Base-by-base conservation (phyloP, 2,329 filamentous ascomycete species). In the Exophiala aquamarina region DNA sequence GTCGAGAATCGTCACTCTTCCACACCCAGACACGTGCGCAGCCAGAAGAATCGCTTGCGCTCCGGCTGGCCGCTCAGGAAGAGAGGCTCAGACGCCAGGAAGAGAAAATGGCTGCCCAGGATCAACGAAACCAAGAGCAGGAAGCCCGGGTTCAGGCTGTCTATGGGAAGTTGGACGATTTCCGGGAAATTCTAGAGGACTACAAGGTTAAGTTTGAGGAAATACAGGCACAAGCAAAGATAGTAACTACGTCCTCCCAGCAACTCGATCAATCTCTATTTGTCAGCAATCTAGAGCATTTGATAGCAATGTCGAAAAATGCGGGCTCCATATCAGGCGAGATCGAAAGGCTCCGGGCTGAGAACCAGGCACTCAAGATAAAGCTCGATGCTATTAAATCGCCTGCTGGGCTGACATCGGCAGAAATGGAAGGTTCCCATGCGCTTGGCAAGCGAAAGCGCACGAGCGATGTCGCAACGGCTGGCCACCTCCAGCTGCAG, bases 381-480 rank as follows among this genome's bases (percentile, higher is more conserved):
- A 51, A 49, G 31, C 42, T 58, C 15, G 41, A 49, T 19, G 45
- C 41, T 14, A 41, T 57, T 19, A 51, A 50, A 19, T 47, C 48
- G 7, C 47, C 47, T 11, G 49, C 51, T 44, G 37, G 26, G 5
- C 33, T 19, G 13, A 35, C 35, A 11, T 17, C 37, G 17, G 40
- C 31, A 32, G 28, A 21, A 36, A 34, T 13, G 29, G n/a, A 29
- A 34, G 11, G 31, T 39, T 13, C 18, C 14, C 37, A 34, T 10
- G 21, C 42, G 10, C 31, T 53, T 19, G 52, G 56, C 15, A 56
- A 59, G 40, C 52, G 56, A 15, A 58, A 58, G 34, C 46, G 55
- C 20, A 18, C 39, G 15, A 40, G 20, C n/a, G 23, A 41, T 17
- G n/a, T 38, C 19, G 19, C 18, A 9, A 37, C 14, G 34, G 19